Evolutionary conservation across 2,329 filamentous ascomycete genomes (phyloP).

Genomic region (Fusarium sp.): DNA sequence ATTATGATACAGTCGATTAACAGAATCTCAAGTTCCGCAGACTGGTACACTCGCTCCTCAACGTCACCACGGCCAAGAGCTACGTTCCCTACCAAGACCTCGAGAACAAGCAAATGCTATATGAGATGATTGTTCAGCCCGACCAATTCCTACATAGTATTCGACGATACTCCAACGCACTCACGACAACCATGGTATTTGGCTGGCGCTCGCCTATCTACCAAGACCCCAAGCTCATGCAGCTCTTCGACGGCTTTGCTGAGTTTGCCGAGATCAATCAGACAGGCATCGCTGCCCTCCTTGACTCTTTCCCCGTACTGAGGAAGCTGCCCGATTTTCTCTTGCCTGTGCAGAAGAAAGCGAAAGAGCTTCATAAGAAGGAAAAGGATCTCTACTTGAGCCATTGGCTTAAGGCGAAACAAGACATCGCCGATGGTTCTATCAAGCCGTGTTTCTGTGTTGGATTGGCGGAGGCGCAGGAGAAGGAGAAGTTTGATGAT

Average conservation of each 20-base stretch:
- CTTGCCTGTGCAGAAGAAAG: neutral
- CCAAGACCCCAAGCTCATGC: neutral
- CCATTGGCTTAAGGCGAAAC: neutral
- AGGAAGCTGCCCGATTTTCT: neutral
- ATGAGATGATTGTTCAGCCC: neutral
- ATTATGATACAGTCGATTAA: neutral
- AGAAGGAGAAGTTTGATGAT: neutral
- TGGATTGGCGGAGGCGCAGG: neutral
- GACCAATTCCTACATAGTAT: neutral
- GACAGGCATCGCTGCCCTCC: neutral
- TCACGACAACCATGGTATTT: slow-evolving; percentile 6
- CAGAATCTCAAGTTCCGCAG: neutral
- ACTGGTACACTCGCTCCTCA: neutral
- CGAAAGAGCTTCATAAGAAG: neutral
- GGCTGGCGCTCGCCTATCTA: slow-evolving; percentile 1
- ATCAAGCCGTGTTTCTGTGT: slow-evolving; percentile 18
- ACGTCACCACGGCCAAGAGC: neutral
- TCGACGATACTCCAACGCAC: neutral
- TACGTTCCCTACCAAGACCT: neutral
- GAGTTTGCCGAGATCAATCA: slow-evolving; percentile 6
- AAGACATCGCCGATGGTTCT: slow-evolving; percentile 18
- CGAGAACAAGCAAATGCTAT: slow-evolving; percentile 4
- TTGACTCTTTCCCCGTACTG: neutral
- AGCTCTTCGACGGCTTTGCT: neutral
- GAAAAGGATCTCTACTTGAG: neutral